phyloP scores from a whole-genome alignment of 805 yeast species.

The Ogataea haglerorum region DNA sequence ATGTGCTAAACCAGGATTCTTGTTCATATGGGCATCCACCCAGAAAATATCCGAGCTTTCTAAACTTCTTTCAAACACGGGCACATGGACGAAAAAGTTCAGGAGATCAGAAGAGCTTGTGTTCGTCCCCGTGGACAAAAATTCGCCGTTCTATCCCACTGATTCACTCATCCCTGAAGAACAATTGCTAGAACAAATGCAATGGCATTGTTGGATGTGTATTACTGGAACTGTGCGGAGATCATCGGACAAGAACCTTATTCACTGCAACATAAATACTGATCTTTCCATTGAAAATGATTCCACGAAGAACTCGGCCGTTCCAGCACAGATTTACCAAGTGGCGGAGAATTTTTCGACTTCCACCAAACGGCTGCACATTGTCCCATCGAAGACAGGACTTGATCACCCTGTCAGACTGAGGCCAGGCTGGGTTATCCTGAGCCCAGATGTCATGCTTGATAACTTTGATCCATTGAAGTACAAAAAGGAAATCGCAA shows the following conservation, averaged over 20 bases:
- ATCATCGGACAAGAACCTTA: constrained; percentile 75
- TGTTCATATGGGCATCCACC: constrained; percentile 85
- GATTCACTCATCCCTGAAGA: constrained; percentile 43
- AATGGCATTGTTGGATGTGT: constrained; percentile 99
- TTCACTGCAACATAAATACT: constrained; percentile 90
- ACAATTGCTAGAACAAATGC: constrained; percentile 61
- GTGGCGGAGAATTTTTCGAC: constrained; percentile 88
- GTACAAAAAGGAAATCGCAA: constrained; percentile 43
- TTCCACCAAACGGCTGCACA: constrained; percentile 78
- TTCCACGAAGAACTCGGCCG: constrained; percentile 41
- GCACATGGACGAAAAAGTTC: constrained; percentile 55
- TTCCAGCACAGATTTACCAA: constrained; percentile 73
- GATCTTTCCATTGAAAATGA: constrained; percentile 71
- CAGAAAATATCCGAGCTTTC: constrained; percentile 64
- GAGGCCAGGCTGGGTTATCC: constrained; percentile 88
- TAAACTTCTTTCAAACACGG: constrained; percentile 38
- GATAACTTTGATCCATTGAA: constrained; percentile 58
- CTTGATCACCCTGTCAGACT: constrained; percentile 56
- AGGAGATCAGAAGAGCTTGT: constrained; percentile 88
- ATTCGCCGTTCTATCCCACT: constrained; percentile 64
- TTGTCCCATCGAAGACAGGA: constrained; percentile 73
- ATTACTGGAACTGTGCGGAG: constrained; percentile 91
- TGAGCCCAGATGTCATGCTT: constrained; percentile 78
- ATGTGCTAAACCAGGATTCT: constrained; percentile 80
- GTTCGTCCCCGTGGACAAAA: constrained; percentile 65